phyloP scores from a whole-genome alignment of 2,329 filamentous ascomycete species.

The Coniochaeta hoffmannii region DNA sequence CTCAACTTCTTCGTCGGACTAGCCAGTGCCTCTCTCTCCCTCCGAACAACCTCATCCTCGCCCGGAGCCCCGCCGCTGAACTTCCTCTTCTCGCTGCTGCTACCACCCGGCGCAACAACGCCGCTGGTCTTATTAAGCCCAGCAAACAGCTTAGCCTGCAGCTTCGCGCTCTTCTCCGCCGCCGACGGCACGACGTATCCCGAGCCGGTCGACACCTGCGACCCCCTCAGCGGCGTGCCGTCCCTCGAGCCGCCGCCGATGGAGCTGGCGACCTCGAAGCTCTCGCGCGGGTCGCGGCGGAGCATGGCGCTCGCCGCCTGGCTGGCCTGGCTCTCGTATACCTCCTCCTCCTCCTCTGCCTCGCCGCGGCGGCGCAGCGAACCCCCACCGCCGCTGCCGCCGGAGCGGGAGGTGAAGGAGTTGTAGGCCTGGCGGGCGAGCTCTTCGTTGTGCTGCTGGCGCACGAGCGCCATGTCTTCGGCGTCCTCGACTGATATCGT shows the following conservation, averaged over 20 bases:
- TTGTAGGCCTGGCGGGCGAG: constrained; percentile 46
- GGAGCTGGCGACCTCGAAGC: constrained; percentile 39
- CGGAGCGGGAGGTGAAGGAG: constrained; percentile 16
- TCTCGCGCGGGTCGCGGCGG: constrained; percentile 48
- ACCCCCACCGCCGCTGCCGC: constrained; percentile 12
- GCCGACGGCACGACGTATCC: constrained; percentile 19
- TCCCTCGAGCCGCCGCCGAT: constrained; percentile 35
- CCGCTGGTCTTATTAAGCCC: constrained; percentile 34
- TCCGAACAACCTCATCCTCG: constrained; percentile 20
- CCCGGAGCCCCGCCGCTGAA: constrained; percentile 25
- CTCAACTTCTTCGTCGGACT: constrained; percentile 47
- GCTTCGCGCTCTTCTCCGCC: constrained; percentile 35
- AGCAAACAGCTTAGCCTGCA: constrained; percentile 45
- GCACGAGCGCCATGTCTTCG: constrained; percentile 30
- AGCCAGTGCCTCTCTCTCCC: constrained; percentile 21
- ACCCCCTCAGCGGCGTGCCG: constrained; percentile 25
- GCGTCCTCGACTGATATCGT: constrained; percentile 68
- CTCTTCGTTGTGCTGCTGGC: constrained; percentile 40
- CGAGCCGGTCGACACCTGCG: neutral
- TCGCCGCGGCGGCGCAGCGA: constrained; percentile 14
- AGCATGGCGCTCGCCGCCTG: constrained; percentile 71
- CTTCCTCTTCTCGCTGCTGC: constrained; percentile 41
- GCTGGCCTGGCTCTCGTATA: constrained; percentile 69
- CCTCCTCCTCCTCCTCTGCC: constrained; percentile 47
- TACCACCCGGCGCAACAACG: constrained; percentile 5